These are phyloP conservation scores for Rhizopus arrhizus DNA, from an alignment of 371 early-diverging fungal genomes.

Conservation along the genomic window DNA sequence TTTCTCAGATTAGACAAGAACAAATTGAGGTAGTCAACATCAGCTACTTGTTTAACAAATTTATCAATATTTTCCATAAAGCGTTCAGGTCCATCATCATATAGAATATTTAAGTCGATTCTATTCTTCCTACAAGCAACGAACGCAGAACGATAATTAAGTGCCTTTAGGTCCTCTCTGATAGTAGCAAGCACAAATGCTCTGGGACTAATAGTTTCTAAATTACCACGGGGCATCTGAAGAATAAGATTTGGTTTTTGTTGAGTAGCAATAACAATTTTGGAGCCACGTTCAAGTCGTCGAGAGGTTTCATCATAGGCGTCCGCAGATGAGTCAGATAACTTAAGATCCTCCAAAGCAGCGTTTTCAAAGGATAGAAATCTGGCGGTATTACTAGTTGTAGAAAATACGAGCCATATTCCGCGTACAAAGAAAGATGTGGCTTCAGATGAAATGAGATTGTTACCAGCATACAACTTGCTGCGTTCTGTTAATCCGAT, in stretches of 20 bases:
- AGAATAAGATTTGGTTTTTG: conserved; percentile 75
- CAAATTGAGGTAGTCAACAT: conserved; percentile 87
- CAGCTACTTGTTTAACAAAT: conserved; percentile 79
- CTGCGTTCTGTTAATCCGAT: conserved; percentile 81
- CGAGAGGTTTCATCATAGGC: conserved; percentile 77
- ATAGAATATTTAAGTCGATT: conserved; percentile 89
- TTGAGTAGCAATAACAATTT: conserved; percentile 79
- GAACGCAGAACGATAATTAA: conserved; percentile 82
- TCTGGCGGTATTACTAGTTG: conserved; percentile 79
- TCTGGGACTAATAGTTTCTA: conserved; percentile 94
- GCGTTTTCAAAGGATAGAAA: conserved; percentile 64
- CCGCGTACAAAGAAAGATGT: conserved; percentile 87
- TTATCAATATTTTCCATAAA: conserved; percentile 69
- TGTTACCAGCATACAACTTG: conserved; percentile 77
- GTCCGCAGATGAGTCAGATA: conserved; percentile 52
- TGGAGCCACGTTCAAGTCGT: conserved; percentile 89
- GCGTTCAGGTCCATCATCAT: conserved; percentile 71
- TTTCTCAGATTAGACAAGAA: conserved; percentile 82
- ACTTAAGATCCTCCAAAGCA: conserved; percentile 44
- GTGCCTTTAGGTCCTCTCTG: conserved; percentile 68
- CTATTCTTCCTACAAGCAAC: conserved; percentile 86
- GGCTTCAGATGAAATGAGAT: conserved; percentile 71
- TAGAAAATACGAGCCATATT: conserved; percentile 83
- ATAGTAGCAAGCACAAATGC: conserved; percentile 86
- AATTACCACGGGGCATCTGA: conserved; percentile 96